These are phyloP conservation scores for Ogataea glucozyma DNA, from an alignment of 805 yeast genomes.

Conservation along the genomic window DNA sequence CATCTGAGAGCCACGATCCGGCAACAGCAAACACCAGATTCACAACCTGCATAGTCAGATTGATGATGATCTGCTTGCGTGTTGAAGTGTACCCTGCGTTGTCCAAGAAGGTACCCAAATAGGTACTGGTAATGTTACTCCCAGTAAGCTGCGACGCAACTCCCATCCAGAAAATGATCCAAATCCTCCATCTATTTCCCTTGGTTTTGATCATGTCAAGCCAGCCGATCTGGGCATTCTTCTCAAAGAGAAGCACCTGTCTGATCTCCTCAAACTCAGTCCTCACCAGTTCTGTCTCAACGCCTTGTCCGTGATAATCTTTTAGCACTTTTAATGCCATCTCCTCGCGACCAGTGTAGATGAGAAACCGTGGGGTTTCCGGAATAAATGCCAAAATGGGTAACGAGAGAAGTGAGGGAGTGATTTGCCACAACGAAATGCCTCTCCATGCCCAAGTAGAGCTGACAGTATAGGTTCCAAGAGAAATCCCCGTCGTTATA, in stretches of 20 bases:
- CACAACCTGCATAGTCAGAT: slow-evolving; percentile 25
- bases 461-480: slow-evolving; percentile 28
- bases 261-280: slow-evolving; percentile 29
- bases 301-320: slow-evolving; percentile 28
- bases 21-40: slow-evolving; percentile 28
- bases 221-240: slow-evolving; percentile 27
- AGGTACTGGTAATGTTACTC: slow-evolving; percentile 31
- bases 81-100: slow-evolving; percentile 29
- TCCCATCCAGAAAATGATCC: slow-evolving; percentile 32
- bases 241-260: slow-evolving; percentile 24
- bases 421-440: slow-evolving; percentile 30
- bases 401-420: slow-evolving; percentile 29
- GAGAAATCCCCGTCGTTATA: slow-evolving; percentile 32
- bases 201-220: slow-evolving; percentile 22
- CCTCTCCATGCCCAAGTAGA: slow-evolving; percentile 36
- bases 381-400: slow-evolving; percentile 28
- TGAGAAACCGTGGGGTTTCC: slow-evolving; percentile 38
- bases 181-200: slow-evolving; percentile 29
- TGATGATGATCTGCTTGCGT: slow-evolving; percentile 31
- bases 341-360: slow-evolving; percentile 27
- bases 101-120: slow-evolving; percentile 37
- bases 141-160: slow-evolving; percentile 32
- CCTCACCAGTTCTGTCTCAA: slow-evolving; percentile 20
- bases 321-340: slow-evolving; percentile 32
- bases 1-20: slow-evolving; percentile 29